These are phyloP conservation scores for Benincasa hispida DNA, from an alignment of 306 rosid genomes.

Conservation along the genomic window DNA sequence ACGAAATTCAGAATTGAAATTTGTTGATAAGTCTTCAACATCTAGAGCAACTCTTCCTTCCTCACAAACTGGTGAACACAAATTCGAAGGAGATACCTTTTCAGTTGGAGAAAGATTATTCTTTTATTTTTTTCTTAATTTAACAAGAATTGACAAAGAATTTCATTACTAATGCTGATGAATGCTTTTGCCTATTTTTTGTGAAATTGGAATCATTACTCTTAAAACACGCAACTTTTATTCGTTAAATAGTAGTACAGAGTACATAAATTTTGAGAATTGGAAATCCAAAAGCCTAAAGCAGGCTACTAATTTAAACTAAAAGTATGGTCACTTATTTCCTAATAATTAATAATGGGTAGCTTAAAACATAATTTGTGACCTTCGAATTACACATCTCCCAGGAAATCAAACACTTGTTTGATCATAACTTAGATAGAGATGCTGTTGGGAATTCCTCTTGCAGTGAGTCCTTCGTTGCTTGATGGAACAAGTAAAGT, in stretches of 20 bases:
- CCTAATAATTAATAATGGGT: not conserved
- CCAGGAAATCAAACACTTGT: not conserved
- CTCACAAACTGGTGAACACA: too few species aligned
- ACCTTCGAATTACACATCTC: not conserved
- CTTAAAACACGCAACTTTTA: not conserved
- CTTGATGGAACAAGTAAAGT: too few species aligned
- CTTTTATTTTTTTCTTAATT: too few species aligned
- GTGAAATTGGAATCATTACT: not conserved
- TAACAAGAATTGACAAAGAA: not conserved
- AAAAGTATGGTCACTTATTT: not conserved
- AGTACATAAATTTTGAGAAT: not conserved
- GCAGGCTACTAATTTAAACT: not conserved
- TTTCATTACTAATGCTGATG: not conserved
- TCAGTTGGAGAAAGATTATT: too few species aligned
- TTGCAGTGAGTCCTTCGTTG: too few species aligned
- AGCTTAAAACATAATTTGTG: not conserved
- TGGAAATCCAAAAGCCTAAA: not conserved
- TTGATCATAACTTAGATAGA: conserved; percentile 14
- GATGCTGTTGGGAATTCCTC: too few species aligned
- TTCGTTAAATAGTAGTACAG: not conserved
- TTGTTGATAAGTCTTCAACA: too few species aligned
- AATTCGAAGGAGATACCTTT: too few species aligned
- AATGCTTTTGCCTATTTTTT: not conserved
- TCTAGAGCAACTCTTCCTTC: too few species aligned
- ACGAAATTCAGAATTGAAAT: too few species aligned